Evolutionary conservation across 2,329 filamentous ascomycete genomes (phyloP).

Genomic region (Claviceps paspali): DNA sequence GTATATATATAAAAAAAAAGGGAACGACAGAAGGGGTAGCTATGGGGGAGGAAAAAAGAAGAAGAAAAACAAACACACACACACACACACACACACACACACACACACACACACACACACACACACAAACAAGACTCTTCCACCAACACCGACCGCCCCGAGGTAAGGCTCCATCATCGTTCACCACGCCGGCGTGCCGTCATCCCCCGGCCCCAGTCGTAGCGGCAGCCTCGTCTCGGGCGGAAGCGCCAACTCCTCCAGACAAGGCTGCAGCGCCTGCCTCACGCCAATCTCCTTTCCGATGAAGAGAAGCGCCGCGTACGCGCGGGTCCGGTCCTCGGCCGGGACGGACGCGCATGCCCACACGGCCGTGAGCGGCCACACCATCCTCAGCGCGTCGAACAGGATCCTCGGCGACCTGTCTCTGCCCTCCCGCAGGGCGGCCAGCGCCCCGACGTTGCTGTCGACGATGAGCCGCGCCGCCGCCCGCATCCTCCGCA

Average conservation of each 20-base stretch:
- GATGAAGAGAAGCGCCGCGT: slow-evolving; percentile 16
- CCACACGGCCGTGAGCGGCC: slow-evolving; percentile 21
- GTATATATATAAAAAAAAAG: too few species aligned
- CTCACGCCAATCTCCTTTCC: slow-evolving; percentile 22
- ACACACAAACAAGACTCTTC: too few species aligned
- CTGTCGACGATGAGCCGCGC: slow-evolving; percentile 16
- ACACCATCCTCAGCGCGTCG: slow-evolving; percentile 22
- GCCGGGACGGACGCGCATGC: slow-evolving; percentile 14
- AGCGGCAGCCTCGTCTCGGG: slow-evolving; percentile 13
- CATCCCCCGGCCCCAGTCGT: background rate
- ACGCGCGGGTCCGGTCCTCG: slow-evolving; percentile 15
- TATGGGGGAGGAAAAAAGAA: too few species aligned
- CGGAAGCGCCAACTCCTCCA: slow-evolving; percentile 10
- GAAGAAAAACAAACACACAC: too few species aligned
- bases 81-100: too few species aligned
- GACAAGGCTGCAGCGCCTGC: slow-evolving; percentile 17
- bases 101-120: too few species aligned
- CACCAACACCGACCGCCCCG: too few species aligned
- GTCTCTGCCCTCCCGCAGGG: slow-evolving; percentile 11
- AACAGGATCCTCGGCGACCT: slow-evolving; percentile 19
- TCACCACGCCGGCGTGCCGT: background rate
- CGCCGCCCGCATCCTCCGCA: slow-evolving; percentile 12
- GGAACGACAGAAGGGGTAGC: too few species aligned
- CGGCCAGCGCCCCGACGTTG: slow-evolving; percentile 13
- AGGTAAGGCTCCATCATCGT: too few species aligned